Conservation (phyloP, 768 basidiomycete species). For the Suillus occidentalis region DNA sequence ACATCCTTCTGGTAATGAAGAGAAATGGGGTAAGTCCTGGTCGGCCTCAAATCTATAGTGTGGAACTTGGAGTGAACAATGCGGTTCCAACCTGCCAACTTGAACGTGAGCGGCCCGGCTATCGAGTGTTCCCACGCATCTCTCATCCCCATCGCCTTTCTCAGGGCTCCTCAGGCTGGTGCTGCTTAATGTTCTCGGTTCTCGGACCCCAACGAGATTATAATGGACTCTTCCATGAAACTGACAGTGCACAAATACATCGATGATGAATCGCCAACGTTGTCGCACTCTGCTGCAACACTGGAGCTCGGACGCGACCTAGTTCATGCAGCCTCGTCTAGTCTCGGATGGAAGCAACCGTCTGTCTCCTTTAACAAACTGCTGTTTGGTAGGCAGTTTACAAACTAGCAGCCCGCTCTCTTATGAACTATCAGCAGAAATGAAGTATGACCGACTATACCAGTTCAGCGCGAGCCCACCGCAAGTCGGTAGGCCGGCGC, state of each 20-base stretch:
- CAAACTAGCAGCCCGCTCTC: neutral
- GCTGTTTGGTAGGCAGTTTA: neutral
- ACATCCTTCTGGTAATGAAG: constrained; percentile 10
- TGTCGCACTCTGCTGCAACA: constrained; percentile 1
- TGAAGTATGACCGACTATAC: constrained; percentile 21
- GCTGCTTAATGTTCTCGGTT: too few relatives aligned
- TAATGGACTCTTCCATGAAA: constrained; percentile 4
- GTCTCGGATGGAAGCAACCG: constrained; percentile 22
- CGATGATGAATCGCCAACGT: neutral
- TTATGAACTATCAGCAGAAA: constrained; percentile 16
- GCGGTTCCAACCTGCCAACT: neutral
- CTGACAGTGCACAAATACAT: constrained; percentile 27
- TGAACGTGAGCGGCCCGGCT: neutral
- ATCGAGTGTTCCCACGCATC: neutral
- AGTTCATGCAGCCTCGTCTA: constrained; percentile 15
- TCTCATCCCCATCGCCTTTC: too few relatives aligned
- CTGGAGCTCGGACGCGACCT: constrained; percentile 25
- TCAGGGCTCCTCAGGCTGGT: too few relatives aligned
- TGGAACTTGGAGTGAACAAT: neutral
- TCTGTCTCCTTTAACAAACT: neutral
- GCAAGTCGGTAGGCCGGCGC: neutral
- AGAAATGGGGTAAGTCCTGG: neutral
- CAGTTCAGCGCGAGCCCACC: constrained; percentile 25
- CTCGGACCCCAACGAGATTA: neutral
- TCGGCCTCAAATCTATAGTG: neutral